Evolutionary conservation across 1,139 yeast genomes (phyloP).

Genomic region (Candida sanyaensis): DNA sequence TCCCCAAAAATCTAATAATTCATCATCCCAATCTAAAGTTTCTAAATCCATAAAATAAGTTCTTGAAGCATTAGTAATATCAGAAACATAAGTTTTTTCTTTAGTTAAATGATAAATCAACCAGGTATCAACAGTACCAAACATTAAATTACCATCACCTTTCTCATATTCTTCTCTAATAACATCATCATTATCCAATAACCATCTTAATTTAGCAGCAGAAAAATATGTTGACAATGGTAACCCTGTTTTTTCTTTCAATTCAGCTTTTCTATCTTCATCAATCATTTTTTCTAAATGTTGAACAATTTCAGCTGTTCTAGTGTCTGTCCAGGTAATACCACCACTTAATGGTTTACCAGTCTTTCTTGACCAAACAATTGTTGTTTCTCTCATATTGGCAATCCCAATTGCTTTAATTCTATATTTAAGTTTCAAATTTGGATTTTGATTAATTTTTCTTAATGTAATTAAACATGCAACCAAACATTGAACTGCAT

Average conservation of each 20-base stretch:
- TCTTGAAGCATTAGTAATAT: constrained; percentile 89
- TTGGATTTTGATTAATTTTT: constrained; percentile 54
- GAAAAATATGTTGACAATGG: constrained; percentile 92
- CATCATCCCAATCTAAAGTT: constrained; percentile 74
- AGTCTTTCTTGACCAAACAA: constrained; percentile 84
- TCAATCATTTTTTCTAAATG: constrained; percentile 60
- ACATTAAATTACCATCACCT: constrained; percentile 76
- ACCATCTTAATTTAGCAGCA: constrained; percentile 89
- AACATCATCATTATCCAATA: constrained; percentile 75
- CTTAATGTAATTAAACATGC: constrained; percentile 63
- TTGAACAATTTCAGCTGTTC: constrained; percentile 75
- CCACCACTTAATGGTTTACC: constrained; percentile 86
- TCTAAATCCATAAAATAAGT: constrained; percentile 88
- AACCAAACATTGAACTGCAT: constrained; percentile 76
- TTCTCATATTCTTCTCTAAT: constrained; percentile 70
- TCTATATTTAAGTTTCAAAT: constrained; percentile 51
- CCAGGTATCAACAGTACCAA: constrained; percentile 97
- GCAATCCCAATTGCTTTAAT: constrained; percentile 80
- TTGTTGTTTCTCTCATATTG: constrained; percentile 94
- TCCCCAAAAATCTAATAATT: constrained; percentile 74
- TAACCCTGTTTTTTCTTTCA: constrained; percentile 75
- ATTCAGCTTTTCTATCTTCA: constrained; percentile 57
- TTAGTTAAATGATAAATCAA: constrained; percentile 81
- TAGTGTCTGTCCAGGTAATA: constrained; percentile 94
- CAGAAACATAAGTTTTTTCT: constrained; percentile 73